Percentiles rank a stretch among this genome's conserved stretches.
These are phyloP conservation scores for Ustulina deusta DNA, from an alignment of 2,329 filamentous ascomycete genomes.

Conservation along the genomic window DNA sequence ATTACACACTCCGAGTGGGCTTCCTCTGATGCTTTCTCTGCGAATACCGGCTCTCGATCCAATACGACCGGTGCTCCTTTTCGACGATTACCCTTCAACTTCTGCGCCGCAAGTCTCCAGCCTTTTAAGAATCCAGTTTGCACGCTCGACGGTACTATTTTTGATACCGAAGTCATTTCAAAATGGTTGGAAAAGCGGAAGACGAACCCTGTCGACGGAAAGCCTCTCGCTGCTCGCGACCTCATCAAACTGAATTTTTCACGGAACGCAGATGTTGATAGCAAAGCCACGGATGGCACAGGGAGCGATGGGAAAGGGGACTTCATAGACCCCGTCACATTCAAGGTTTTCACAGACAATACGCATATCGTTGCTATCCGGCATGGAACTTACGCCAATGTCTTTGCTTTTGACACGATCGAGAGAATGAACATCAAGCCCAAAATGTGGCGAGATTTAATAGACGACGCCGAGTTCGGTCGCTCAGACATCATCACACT, in stretches of 20 bases:
- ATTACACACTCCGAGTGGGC: slow-evolving; percentile 99
- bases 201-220: slow-evolving; percentile 90
- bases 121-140: slow-evolving; percentile 96
- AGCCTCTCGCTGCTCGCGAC: slow-evolving; percentile 81
- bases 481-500: slow-evolving; percentile 94
- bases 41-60: slow-evolving; percentile 75
- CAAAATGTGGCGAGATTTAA: slow-evolving; percentile 93
- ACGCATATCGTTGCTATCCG: slow-evolving; percentile 93
- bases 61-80: slow-evolving; percentile 73
- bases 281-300: slow-evolving; percentile 58
- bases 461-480: slow-evolving; percentile 87
- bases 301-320: slow-evolving; percentile 73
- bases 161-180: slow-evolving; percentile 93
- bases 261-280: slow-evolving; percentile 81
- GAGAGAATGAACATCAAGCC: slow-evolving; percentile 96
- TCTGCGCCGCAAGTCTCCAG: slow-evolving; percentile 94
- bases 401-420: slow-evolving; percentile 95
- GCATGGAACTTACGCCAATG: slow-evolving; percentile 86
- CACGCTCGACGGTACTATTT: slow-evolving; percentile 86
- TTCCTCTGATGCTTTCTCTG: slow-evolving; percentile 87
- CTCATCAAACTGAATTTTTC: slow-evolving; percentile 92
- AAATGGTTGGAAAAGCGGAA: slow-evolving; percentile 94
- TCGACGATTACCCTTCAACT: slow-evolving; percentile 95
- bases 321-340: slow-evolving; percentile 95
- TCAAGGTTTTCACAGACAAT: slow-evolving; percentile 97